Conservation (phyloP, 1,139 yeast species). For the Debaryomyces nepalensis region DNA sequence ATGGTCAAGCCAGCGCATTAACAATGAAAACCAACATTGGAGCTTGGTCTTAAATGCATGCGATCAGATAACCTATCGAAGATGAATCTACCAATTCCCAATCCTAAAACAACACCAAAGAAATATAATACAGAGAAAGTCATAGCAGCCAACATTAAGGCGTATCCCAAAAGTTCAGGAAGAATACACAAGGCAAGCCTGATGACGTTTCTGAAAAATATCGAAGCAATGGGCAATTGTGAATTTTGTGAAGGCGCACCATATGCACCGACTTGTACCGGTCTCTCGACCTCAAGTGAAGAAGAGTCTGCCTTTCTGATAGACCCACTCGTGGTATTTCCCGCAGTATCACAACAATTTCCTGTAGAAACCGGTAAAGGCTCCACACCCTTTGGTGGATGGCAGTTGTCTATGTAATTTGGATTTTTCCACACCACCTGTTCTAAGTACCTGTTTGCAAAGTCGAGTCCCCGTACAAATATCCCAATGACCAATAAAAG, state of each 20-base stretch:
- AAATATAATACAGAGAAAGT: conserved; percentile 65
- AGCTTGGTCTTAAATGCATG: conserved; percentile 20
- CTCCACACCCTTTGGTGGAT: conserved; percentile 14
- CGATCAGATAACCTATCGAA: conserved; percentile 57
- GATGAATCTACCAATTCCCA: conserved; percentile 68
- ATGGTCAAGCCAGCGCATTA: conserved; percentile 9
- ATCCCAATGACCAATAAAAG: conserved; percentile 62
- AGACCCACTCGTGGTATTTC: conserved; percentile 17
- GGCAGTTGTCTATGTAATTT: conserved; percentile 24
- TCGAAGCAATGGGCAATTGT: conserved; percentile 22
- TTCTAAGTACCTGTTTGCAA: conserved; percentile 64
- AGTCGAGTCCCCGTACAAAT: conserved; percentile 60
- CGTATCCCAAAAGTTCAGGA: conserved; percentile 68
- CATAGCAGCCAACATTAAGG: conserved; percentile 81
- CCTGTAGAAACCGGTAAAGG: conserved; percentile 16
- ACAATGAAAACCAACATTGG: conserved; percentile 18
- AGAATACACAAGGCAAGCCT: conserved; percentile 59
- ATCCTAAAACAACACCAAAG: conserved; percentile 72
- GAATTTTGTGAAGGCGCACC: conserved; percentile 15
- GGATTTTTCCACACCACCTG: conserved; percentile 62
- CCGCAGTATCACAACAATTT: conserved; percentile 20
- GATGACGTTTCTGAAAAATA: conserved; percentile 54
- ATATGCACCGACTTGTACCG: conserved; percentile 12
- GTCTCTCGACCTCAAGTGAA: background rate
- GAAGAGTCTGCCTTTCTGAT: conserved; percentile 3